Base-by-base conservation (phyloP, 1,284 basidiomycete species). In the Cutaneotrichosporon curvatum region DNA sequence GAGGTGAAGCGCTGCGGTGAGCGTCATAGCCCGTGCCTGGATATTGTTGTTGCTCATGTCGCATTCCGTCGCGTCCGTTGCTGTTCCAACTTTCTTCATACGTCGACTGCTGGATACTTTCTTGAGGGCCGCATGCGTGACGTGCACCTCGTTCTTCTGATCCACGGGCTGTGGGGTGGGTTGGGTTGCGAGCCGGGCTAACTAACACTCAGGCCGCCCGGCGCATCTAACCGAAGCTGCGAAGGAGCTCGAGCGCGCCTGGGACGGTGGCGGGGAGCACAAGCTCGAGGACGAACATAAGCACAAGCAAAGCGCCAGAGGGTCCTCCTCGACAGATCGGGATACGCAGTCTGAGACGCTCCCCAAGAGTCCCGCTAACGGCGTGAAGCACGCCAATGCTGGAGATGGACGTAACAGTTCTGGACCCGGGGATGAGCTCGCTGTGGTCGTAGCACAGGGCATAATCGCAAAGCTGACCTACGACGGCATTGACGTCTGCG, bases 121-220 rank as follows among this genome's bases (percentile, higher is more conserved):
- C n/a, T n/a, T n/a, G n/a, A n/a, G n/a, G n/a, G n/a, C n/a, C n/a
- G n/a, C n/a, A n/a, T n/a, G n/a, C n/a, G n/a, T 11, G 55, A 61
- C 36, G 62, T 67, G 4, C 67, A 71, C 52, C 58, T 71, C 37
- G 58, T 69, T 20, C 57, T 71, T n/a, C 57, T 71, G 23, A 62
- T 71, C 12, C 69, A 71, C 44, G 69, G 69, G 22, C 56, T 71
- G 14, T 70, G 69, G 69, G 69, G 68, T 65, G 37, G 50, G 65
- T 44, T 8, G 31, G 12, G 21, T 20, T 4, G 3, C 14, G 25
- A 20, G 7, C 10, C 15, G 5, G 21, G 30, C 41, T 37, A 23
- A 43, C 45, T n/a, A n/a, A n/a, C n/a, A n/a, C 10, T 2, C 48
- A 71, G 68, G 67, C 39, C 55, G 53, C 8, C 67, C 68, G 1